Conservation (phyloP, 2,329 filamentous ascomycete genomes). For the Capronia epimyces region DNA sequence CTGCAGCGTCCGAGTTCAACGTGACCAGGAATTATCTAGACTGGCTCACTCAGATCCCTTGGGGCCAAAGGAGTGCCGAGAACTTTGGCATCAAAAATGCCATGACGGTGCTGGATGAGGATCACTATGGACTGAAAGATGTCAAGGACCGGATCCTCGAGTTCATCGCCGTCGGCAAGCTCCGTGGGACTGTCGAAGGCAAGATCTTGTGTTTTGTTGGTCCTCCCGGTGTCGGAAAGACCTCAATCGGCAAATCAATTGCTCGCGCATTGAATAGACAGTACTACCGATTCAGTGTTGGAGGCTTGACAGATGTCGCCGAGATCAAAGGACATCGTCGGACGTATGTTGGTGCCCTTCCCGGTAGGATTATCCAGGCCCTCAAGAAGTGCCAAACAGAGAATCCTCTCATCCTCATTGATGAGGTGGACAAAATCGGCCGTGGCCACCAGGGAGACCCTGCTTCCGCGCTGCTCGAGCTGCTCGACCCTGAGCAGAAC, state of each 20-base stretch:
- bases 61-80: constrained; percentile 90
- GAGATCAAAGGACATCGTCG: constrained; percentile 97
- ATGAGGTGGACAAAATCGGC: constrained; percentile 97
- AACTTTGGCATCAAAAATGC: constrained; percentile 95
- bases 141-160: constrained; percentile 98
- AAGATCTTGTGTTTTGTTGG: constrained; percentile 98
- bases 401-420: constrained; percentile 92
- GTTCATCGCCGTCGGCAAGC: constrained; percentile 96
- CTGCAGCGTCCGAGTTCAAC: constrained; percentile 95
- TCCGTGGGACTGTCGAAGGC: constrained; percentile 92
- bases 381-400: constrained; percentile 99
- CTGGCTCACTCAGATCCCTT: constrained; percentile 97
- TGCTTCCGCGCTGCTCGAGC: constrained; percentile 83
- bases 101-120: constrained; percentile 83
- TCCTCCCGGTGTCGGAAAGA: constrained; percentile 95
- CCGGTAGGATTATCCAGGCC: constrained; percentile 94
- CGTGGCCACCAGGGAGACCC: constrained; percentile 95
- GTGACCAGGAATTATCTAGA: constrained; percentile 97
- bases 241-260: constrained; percentile 97
- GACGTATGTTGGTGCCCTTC: constrained; percentile 92
- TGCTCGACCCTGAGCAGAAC: constrained; percentile 96
- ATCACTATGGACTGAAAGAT: constrained; percentile 94
- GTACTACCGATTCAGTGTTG: constrained; percentile 98
- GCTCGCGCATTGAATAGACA: constrained; percentile 88
- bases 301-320: constrained; percentile 91